Base-by-base conservation (phyloP, 352 stramenopile species). In the Globisporangium abappressorium region DNA sequence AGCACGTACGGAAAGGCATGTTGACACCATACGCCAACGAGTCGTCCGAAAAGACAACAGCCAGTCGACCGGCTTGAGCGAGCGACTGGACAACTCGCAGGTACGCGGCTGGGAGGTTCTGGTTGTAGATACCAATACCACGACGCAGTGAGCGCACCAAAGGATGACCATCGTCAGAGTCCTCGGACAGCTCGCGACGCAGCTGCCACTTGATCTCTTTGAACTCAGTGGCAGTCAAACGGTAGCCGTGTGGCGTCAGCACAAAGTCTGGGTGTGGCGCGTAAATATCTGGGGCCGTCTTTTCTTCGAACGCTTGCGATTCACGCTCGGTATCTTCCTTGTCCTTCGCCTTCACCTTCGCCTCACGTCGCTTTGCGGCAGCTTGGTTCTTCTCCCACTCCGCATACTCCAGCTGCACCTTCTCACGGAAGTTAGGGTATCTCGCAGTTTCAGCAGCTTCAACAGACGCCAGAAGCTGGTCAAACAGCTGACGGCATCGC, bases 21-120 rank as follows among this genome's bases (percentile, higher is more conserved):
- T 99, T 99, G 0, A 99, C 97, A 81, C 97, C 97, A 75, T 99
- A 99, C 7, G 97, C 97, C 49, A 99, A 84, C 28, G 97, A 98
- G 68, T 98, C 93, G 74, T 99, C 97, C 43, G 94, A 98, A 73
- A 99, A 99, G 8, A 99, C 97, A 61, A 99, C 96, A 2, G 95
- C 97, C 14, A 99, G 80, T 70, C 97, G 97, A 82, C 97, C 97
- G 62, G 98, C 92, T 74, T 99, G 97, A 20, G 97, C 97, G 51
- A 99, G 85, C 41, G 95, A 94, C 79, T 99, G 97, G 49, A 99
- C 96, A 46, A 99, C 87, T 59, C 97, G 87, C 62, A 98, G 78
- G 77, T 99, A 99, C 34, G 94, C 94, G 15, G 87, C 86, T 11
- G 97, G 96, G 68, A 99, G 94, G 76, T 99, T 98, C 74, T 99